Conservation (phyloP, 116 monocot species). For the Dioscorea cayenensis region DNA sequence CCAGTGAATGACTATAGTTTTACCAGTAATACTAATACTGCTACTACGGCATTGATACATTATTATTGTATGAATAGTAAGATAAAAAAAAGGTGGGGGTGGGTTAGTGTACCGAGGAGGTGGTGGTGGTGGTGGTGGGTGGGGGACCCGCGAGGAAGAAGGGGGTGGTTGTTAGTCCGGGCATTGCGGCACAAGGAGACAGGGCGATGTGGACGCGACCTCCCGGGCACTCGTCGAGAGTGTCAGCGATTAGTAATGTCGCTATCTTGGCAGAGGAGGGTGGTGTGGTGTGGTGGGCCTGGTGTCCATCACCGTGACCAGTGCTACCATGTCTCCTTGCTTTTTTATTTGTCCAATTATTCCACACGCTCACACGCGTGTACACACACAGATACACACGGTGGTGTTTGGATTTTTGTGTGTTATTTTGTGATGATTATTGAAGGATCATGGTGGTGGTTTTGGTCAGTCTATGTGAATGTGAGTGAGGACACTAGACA, state of each 20-base stretch:
- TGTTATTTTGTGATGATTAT: too few relatives aligned
- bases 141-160: neutral
- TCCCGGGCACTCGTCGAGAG: neutral
- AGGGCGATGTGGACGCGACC: constrained; percentile 5
- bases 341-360: neutral
- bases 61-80: neutral
- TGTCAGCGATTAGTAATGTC: neutral
- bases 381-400: too few relatives aligned
- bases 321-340: neutral
- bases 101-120: neutral
- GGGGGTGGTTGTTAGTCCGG: neutral
- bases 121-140: neutral
- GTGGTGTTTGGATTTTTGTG: too few relatives aligned
- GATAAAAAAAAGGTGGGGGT: neutral
- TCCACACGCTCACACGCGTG: too few relatives aligned
- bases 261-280: neutral
- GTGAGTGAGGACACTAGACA: too few relatives aligned
- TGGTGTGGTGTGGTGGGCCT: neutral
- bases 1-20: neutral
- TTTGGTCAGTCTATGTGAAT: too few relatives aligned
- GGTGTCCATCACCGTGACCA: neutral
- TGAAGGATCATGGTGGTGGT: too few relatives aligned
- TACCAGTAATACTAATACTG: too few relatives aligned
- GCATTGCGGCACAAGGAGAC: constrained; percentile 3
- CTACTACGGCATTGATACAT: too few relatives aligned